Evolutionary conservation across 2,329 filamentous ascomycete species (phyloP).

Genomic region (Aureobasidium sp.): DNA sequence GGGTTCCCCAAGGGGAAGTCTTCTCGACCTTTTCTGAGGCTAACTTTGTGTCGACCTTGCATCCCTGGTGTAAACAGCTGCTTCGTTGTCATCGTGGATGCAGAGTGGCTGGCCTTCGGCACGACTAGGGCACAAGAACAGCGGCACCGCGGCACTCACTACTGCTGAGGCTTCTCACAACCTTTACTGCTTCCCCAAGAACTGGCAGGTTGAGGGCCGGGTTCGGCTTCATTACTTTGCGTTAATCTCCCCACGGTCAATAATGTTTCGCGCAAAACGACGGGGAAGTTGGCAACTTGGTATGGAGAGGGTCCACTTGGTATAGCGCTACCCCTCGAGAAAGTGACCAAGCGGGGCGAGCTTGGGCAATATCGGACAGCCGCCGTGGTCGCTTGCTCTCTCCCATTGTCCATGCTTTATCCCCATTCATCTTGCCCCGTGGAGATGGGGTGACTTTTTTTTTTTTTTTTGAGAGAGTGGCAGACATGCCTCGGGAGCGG

Average conservation of each 20-base stretch:
- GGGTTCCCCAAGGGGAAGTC: not conserved
- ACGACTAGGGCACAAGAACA: not conserved
- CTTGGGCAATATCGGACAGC: not conserved
- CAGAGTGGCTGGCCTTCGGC: not conserved
- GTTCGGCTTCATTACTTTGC: not conserved
- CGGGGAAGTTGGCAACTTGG: not conserved
- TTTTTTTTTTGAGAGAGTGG: too few species aligned
- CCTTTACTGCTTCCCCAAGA: not conserved
- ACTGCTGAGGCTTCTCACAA: not conserved
- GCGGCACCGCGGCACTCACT: not conserved
- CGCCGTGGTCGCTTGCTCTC: not conserved
- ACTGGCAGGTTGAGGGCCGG: not conserved
- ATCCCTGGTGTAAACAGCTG: not conserved
- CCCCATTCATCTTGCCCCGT: not conserved
- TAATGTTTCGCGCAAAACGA: slow-evolving; percentile 5
- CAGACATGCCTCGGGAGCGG: too few species aligned
- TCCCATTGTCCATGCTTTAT: not conserved
- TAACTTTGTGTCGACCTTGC: not conserved
- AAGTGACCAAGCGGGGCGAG: not conserved
- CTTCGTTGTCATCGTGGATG: not conserved
- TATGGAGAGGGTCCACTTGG: not conserved
- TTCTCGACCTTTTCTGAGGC: slow-evolving; percentile 7
- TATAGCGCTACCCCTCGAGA: slow-evolving; percentile 8
- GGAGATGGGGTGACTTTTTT: not conserved
- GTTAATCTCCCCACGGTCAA: slow-evolving; percentile 1